Evolutionary conservation across 306 rosid genomes (phyloP), one percentile per base, ranked within the genome.

Genomic region (Alnus glutinosa): DNA sequence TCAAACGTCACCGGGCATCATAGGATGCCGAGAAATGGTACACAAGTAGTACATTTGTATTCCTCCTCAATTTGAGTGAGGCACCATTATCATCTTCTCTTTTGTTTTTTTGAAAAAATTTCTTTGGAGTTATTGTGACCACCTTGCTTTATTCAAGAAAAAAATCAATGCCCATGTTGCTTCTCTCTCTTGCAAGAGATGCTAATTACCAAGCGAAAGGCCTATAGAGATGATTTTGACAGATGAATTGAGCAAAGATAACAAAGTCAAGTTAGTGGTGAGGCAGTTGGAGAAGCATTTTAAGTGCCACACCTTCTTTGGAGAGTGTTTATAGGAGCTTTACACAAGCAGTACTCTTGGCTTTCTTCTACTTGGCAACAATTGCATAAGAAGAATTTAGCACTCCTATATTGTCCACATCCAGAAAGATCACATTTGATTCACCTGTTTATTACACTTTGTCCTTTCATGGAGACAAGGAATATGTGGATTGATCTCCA

Each of bases 201-300:
- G 49, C 32, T 18, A 71, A 78, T 59, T 71, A 37, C 70, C 50
- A 46, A 78, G 70, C 32, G 23, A 63, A 36, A 34, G 70, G 32
- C 46, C 13, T 34, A 15, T 13, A 2, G 5, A 63, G 19, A 9
- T 78, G 82, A 78, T 18, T 58, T 59, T 71, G 82, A 78, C 71
- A 59, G 54, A 14, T 49, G 77, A 34, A 49, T 71, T 6, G 44
- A 58, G 73, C 44, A 71, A 54, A 61, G 66, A 61, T 15, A 71
- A 49, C 68, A 8, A 36, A 79, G 66, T 70, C 66, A 51, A 79
- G 66, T 70, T 61, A 50, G 34, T 72, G 66, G 73, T 7, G 18
- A 62, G 73, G 55, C 77, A 8, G 34, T 72, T 58, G 77, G 64
- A 19, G 67, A 34, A 55, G 80, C 64, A 66, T 76, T 67, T 66